Conservation (phyloP, 179 eudicot species). For the Camellia oleifera region DNA sequence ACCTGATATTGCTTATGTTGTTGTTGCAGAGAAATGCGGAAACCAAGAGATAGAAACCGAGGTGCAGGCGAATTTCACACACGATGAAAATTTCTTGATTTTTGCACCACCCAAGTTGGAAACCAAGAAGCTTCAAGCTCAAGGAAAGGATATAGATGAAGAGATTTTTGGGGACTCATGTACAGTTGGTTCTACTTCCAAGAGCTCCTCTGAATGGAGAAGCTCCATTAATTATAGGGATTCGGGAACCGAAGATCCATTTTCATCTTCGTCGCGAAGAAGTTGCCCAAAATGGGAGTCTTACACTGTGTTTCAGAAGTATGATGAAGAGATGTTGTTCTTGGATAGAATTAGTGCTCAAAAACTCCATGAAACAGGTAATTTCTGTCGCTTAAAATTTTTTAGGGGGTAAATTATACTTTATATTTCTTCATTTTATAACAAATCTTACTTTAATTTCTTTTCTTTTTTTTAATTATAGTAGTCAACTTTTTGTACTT, state of each 20-base stretch:
- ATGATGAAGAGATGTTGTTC: slow-evolving; percentile 90
- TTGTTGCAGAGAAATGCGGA: slow-evolving; percentile 19
- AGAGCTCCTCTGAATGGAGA: slow-evolving; percentile 92
- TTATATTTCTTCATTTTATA: no score
- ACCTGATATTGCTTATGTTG: background rate
- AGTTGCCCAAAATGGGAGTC: slow-evolving; percentile 98
- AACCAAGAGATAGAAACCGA: slow-evolving; percentile 4
- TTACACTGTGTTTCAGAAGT: slow-evolving; percentile 82
- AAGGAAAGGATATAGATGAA: slow-evolving; percentile 29
- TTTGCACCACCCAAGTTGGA: slow-evolving; percentile 41
- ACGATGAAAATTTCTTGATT: slow-evolving; percentile 46
- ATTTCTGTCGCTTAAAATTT: no score
- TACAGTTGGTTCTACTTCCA: slow-evolving; percentile 86
- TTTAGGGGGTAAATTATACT: no score
- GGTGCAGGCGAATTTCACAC: slow-evolving; percentile 25
- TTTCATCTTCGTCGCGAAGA: slow-evolving; percentile 81
- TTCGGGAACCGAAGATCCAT: slow-evolving; percentile 74
- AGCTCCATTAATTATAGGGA: slow-evolving; percentile 73
- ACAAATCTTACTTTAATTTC: no score
- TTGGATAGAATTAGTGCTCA: slow-evolving; percentile 77
- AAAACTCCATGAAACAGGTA: slow-evolving; percentile 95
- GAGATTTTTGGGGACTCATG: slow-evolving; percentile 54
- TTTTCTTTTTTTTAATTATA: no score
- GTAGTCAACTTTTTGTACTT: no score
- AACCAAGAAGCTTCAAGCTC: slow-evolving; percentile 33